Evolutionary conservation across 768 basidiomycete genomes (phyloP).

Genomic region (Podaxis pistillaris): DNA sequence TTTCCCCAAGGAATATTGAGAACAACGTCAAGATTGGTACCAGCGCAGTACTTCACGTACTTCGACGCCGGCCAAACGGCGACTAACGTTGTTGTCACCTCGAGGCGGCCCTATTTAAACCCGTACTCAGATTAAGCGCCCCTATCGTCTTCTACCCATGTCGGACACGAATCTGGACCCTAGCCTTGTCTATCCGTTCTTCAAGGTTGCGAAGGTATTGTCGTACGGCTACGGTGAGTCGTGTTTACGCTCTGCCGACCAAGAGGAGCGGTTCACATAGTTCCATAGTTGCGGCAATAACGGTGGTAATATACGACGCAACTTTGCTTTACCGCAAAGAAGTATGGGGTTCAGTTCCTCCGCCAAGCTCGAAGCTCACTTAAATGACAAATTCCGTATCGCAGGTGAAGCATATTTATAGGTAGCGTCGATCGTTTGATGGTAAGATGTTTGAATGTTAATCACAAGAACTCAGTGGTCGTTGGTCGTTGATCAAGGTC

Average conservation of each 20-base stretch:
- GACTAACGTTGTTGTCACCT: background rate
- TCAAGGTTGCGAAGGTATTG: background rate
- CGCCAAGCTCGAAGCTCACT: background rate
- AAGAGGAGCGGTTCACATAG: too few relatives aligned
- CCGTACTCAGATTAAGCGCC: background rate
- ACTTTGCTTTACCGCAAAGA: conserved; percentile 5
- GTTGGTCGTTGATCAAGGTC: background rate
- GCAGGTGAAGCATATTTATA: conserved; percentile 8
- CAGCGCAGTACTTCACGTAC: background rate
- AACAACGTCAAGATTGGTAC: background rate
- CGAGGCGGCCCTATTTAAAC: background rate
- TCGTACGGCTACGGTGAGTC: conserved; percentile 5
- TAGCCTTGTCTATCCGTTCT: background rate
- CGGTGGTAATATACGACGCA: conserved; percentile 1
- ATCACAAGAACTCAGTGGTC: background rate
- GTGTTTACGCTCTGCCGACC: background rate
- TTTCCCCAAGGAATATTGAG: background rate
- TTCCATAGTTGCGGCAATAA: conserved; percentile 1
- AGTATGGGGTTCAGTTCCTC: background rate
- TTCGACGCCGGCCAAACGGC: background rate
- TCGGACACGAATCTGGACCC: background rate
- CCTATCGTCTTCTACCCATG: background rate
- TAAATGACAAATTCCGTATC: background rate
- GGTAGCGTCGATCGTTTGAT: background rate
- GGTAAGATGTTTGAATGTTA: background rate